Conservation (phyloP, 345 rosid genomes). For the Gossypium mustelinum region DNA sequence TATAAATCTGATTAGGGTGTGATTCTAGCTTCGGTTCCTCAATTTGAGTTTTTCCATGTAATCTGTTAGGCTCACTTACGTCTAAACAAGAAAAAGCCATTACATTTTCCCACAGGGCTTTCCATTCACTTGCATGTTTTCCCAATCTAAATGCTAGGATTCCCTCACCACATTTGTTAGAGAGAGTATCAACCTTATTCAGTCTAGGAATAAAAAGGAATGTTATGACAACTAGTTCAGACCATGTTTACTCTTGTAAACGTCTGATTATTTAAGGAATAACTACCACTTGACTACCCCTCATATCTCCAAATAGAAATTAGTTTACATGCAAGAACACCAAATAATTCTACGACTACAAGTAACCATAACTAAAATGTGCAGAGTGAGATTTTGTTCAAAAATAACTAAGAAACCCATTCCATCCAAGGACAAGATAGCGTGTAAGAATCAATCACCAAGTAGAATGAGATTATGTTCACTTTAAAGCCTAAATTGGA, state of each 20-base stretch:
- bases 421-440: not conserved
- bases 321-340: not conserved
- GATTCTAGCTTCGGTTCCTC: not conserved
- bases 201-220: not conserved
- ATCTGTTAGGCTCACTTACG: too few species aligned
- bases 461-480: not conserved
- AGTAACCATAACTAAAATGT: not conserved
- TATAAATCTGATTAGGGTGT: not conserved
- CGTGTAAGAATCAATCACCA: not conserved
- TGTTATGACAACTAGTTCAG: not conserved
- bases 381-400: not conserved
- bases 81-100: not conserved
- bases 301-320: not conserved
- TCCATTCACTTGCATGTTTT: not conserved
- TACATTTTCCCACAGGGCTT: not conserved
- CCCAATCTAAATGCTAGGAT: not conserved
- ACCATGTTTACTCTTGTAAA: not conserved
- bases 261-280: not conserved
- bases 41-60: not conserved
- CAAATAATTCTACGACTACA: not conserved
- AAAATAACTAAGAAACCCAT: not conserved
- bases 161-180: not conserved
- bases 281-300: not conserved
- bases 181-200: not conserved
- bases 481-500: not conserved